Percentiles rank a stretch among this genome's conserved stretches.
These are phyloP conservation scores for Alternaria novae-zelandiae DNA, from an alignment of 2,329 filamentous ascomycete species.

Conservation along the genomic window DNA sequence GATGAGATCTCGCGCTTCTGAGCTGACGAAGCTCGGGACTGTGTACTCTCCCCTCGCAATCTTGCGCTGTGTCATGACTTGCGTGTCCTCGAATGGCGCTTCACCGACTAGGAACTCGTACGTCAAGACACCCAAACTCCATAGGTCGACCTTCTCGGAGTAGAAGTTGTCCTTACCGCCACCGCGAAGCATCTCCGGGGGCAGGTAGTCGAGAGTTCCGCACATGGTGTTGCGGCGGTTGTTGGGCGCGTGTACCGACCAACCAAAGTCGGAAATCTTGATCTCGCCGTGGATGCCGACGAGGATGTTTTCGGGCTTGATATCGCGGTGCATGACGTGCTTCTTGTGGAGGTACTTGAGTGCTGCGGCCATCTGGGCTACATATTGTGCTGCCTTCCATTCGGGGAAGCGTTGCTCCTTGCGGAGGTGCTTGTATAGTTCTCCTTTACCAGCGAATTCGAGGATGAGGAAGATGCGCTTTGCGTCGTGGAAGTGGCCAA, in stretches of 20 bases:
- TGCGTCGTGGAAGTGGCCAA: slow-evolving; percentile 87
- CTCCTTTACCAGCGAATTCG: slow-evolving; percentile 84
- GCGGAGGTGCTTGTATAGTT: slow-evolving; percentile 85
- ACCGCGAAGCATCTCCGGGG: slow-evolving; percentile 94
- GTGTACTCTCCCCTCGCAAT: slow-evolving; percentile 92
- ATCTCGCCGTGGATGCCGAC: slow-evolving; percentile 97
- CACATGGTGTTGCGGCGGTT: slow-evolving; percentile 94
- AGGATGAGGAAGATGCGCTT: slow-evolving; percentile 88
- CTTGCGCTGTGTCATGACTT: slow-evolving; percentile 89
- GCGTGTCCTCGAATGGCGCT: slow-evolving; percentile 95
- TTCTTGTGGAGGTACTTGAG: slow-evolving; percentile 93
- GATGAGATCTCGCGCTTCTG: slow-evolving; percentile 90
- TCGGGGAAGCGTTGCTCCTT: slow-evolving; percentile 81
- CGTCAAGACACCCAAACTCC: slow-evolving; percentile 92
- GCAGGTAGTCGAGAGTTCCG: slow-evolving; percentile 95
- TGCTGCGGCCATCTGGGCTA: slow-evolving; percentile 89
- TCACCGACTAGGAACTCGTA: slow-evolving; percentile 97
- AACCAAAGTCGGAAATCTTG: slow-evolving; percentile 98
- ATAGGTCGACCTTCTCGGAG: slow-evolving; percentile 93
- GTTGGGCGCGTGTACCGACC: slow-evolving; percentile 97
- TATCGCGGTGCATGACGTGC: slow-evolving; percentile 96
- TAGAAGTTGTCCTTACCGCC: slow-evolving; percentile 86
- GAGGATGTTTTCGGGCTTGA: slow-evolving; percentile 97
- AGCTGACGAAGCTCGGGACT: slow-evolving; percentile 86
- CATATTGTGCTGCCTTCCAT: slow-evolving; percentile 85